A percentile compares a stretch with the other conserved stretches of the same genome.
Evolutionary conservation across 495 filamentous ascomycete genomes (phyloP).

Genomic region (Aspergillus campestris): DNA sequence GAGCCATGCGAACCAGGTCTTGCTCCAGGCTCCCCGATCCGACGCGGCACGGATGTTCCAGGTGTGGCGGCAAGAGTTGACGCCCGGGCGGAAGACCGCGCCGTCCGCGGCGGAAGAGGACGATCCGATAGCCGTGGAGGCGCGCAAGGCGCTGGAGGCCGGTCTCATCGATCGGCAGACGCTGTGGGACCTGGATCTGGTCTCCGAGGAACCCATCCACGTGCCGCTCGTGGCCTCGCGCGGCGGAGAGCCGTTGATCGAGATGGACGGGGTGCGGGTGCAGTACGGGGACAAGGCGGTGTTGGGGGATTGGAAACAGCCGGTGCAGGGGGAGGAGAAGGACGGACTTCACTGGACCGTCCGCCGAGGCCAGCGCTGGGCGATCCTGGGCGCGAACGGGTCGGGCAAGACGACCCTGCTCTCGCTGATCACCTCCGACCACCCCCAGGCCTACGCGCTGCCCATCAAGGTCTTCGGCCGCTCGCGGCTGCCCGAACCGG

Average conservation of each 20-base stretch:
- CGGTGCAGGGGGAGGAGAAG: slow-evolving; percentile 33
- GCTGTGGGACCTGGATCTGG: slow-evolving; percentile 18
- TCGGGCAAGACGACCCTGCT: slow-evolving; percentile 80
- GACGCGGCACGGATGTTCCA: slow-evolving; percentile 14
- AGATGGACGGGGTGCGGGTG: slow-evolving; percentile 78
- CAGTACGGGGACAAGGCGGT: slow-evolving; percentile 69
- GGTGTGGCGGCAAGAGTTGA: slow-evolving; percentile 16
- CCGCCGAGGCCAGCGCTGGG: slow-evolving; percentile 77
- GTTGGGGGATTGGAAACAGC: slow-evolving; percentile 69
- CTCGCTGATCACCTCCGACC: slow-evolving; percentile 87
- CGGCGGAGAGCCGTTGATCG: slow-evolving; percentile 58
- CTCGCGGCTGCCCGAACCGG: slow-evolving; percentile 65
- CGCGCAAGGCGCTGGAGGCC: slow-evolving; percentile 9
- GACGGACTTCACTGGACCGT: slow-evolving; percentile 76
- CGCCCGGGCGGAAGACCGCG: neutral
- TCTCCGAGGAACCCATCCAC: neutral
- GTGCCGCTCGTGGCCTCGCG: neutral
- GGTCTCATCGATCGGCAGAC: slow-evolving; percentile 25
- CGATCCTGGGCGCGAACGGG: slow-evolving; percentile 83
- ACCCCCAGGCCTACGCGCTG: slow-evolving; percentile 85
- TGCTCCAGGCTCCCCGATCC: slow-evolving; percentile 24
- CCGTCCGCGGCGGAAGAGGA: neutral
- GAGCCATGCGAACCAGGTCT: slow-evolving; percentile 49
- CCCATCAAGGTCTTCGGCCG: slow-evolving; percentile 81
- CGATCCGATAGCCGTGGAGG: slow-evolving; percentile 2